Percentiles rank a stretch among this genome's conserved stretches.
Evolutionary conservation across 2,329 filamentous ascomycete genomes (phyloP).

Genomic region (Aureobasidium musti): DNA sequence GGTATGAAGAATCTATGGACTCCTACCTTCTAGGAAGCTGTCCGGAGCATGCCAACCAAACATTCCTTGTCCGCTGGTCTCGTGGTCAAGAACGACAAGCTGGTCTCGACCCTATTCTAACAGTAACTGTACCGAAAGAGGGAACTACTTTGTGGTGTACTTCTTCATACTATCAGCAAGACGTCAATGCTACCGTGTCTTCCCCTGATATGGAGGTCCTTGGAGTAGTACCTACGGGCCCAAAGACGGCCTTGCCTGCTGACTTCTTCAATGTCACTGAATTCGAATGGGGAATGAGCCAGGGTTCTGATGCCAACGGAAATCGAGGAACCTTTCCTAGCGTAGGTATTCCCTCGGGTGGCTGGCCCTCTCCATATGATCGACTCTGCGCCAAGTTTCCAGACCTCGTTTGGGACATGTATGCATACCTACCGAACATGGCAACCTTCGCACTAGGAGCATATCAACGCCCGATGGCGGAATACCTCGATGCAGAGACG

Average conservation of each 20-base stretch:
- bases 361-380: no score
- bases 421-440: conserved; percentile 39
- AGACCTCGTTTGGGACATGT: not conserved
- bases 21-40: conserved; percentile 4
- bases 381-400: not conserved
- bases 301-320: conserved; percentile 31
- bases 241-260: conserved; percentile 35
- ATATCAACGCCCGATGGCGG: conserved; percentile 35
- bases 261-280: conserved; percentile 44
- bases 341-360: no score
- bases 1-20: conserved; percentile 25
- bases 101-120: no score
- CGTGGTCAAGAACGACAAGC: no score
- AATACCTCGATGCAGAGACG: conserved; percentile 41
- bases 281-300: conserved; percentile 45
- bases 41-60: conserved; percentile 19
- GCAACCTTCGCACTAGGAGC: conserved; percentile 45
- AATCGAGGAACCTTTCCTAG: conserved; percentile 33
- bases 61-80: conserved; percentile 27
- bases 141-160: conserved; percentile 42
- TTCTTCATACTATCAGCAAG: conserved; percentile 41
- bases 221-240: conserved; percentile 30
- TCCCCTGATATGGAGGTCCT: conserved; percentile 35
- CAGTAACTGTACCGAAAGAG: no score
- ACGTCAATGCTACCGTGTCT: conserved; percentile 47